Evolutionary conservation across 2,329 filamentous ascomycete species (phyloP).

Genomic region (Claviceps maximensis): DNA sequence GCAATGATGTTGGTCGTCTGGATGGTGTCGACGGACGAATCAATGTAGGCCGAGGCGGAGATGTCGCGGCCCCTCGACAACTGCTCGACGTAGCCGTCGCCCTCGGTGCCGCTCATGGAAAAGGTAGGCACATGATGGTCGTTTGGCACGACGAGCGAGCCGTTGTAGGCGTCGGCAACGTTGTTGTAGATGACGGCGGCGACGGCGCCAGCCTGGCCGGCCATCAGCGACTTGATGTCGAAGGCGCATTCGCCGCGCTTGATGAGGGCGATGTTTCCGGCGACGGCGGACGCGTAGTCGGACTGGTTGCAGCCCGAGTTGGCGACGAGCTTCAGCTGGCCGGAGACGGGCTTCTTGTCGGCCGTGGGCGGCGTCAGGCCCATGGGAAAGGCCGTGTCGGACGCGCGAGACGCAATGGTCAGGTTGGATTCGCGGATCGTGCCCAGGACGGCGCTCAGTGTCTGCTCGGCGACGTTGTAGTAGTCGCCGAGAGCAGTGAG

Average conservation of each 20-base stretch:
- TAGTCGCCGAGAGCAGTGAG: constrained; percentile 43
- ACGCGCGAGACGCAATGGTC: constrained; percentile 38
- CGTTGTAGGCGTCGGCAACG: constrained; percentile 45
- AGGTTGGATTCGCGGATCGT: constrained; percentile 46
- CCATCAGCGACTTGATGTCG: constrained; percentile 54
- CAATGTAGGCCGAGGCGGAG: constrained; percentile 44
- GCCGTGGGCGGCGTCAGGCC: constrained; percentile 53
- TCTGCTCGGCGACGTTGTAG: constrained; percentile 50
- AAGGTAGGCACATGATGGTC: constrained; percentile 54
- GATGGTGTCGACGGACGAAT: constrained; percentile 41
- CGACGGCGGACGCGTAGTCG: constrained; percentile 48
- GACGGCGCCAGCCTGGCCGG: constrained; percentile 54
- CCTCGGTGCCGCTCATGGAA: constrained; percentile 48
- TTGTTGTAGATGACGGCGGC: constrained; percentile 68
- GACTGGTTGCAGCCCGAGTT: constrained; percentile 49
- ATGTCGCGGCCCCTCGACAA: constrained; percentile 38
- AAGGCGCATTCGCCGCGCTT: constrained; percentile 59
- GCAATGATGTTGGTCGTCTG: constrained; percentile 48
- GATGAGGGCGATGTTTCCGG: constrained; percentile 57
- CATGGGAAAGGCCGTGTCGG: constrained; percentile 41
- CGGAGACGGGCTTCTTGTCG: constrained; percentile 44
- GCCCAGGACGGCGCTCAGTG: constrained; percentile 49
- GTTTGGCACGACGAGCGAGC: constrained; percentile 52
- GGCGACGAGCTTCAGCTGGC: constrained; percentile 43
- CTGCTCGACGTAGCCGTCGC: constrained; percentile 38